Conservation (phyloP, 2,329 filamentous ascomycete genomes). For the Daldinia sp. region DNA sequence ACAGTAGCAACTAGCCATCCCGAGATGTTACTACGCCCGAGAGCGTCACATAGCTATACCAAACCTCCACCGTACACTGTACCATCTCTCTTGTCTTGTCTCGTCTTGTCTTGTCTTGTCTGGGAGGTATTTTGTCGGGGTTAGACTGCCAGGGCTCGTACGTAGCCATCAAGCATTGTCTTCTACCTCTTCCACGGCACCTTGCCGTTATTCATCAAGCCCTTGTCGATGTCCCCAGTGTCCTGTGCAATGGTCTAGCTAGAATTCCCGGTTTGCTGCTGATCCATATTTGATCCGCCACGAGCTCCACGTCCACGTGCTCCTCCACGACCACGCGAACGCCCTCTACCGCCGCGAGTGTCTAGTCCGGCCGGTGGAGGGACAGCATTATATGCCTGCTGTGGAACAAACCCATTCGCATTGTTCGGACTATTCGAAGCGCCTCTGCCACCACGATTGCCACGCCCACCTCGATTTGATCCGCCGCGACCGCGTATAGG, state of each 20-base stretch:
- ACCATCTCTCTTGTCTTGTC: background rate
- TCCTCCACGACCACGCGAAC: constrained; percentile 46
- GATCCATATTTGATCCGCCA: constrained; percentile 25
- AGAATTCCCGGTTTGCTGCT: constrained; percentile 8
- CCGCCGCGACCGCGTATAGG: constrained; percentile 50
- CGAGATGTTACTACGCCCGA: background rate
- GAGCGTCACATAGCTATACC: background rate
- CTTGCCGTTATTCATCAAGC: background rate
- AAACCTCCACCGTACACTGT: background rate
- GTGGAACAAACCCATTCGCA: constrained; percentile 21
- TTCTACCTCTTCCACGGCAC: background rate
- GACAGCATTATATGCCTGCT: constrained; percentile 64
- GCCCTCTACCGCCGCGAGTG: constrained; percentile 52
- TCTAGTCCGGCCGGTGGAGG: constrained; percentile 72
- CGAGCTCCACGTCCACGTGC: constrained; percentile 41
- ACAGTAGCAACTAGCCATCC: background rate
- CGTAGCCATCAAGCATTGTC: background rate
- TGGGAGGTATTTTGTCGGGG: background rate
- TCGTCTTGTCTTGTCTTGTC: background rate
- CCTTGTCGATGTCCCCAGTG: background rate
- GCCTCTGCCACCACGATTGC: constrained; percentile 42
- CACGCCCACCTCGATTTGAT: constrained; percentile 34
- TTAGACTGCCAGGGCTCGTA: background rate
- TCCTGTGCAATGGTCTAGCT: background rate
- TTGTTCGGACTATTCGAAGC: constrained; percentile 14